Evolutionary conservation across 2,329 filamentous ascomycete species (phyloP).

Genomic region (Tricladium varicosporioides): DNA sequence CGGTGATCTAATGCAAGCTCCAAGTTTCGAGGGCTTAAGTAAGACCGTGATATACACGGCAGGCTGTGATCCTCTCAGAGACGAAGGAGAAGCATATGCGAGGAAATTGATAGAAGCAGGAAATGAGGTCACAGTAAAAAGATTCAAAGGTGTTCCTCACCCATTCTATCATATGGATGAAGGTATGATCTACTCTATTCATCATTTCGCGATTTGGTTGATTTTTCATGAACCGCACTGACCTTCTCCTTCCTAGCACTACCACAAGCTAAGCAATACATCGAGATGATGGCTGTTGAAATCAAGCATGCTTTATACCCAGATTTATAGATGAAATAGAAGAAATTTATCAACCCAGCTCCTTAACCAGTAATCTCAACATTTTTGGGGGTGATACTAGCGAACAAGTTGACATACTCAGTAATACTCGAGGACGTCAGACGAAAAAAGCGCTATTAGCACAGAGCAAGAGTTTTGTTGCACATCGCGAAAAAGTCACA

Average conservation of each 20-base stretch:
- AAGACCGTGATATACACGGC: slow-evolving; percentile 33
- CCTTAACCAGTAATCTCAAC: too few species aligned
- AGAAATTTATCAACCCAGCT: too few species aligned
- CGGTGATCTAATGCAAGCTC: slow-evolving; percentile 37
- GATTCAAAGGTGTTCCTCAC: slow-evolving; percentile 34
- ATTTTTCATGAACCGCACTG: too few species aligned
- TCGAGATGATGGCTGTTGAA: background rate
- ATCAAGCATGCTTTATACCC: background rate
- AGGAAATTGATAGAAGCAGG: slow-evolving; percentile 42
- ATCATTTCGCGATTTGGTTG: too few species aligned
- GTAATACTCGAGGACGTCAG: too few species aligned
- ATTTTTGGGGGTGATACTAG: too few species aligned
- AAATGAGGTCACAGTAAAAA: slow-evolving; percentile 43
- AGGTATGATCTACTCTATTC: too few species aligned
- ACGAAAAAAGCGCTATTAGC: too few species aligned
- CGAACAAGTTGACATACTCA: too few species aligned
- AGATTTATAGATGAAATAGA: background rate
- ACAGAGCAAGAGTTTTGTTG: too few species aligned
- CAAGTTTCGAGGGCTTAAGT: slow-evolving; percentile 4
- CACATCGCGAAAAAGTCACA: too few species aligned
- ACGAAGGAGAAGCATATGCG: slow-evolving; percentile 49
- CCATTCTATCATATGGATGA: too few species aligned
- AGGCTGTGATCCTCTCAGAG: slow-evolving; percentile 44
- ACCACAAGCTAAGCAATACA: slow-evolving; percentile 1
- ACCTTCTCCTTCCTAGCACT: background rate